Conservation (phyloP, 495 filamentous ascomycete genomes). For the Jackrogersella multiformis region DNA sequence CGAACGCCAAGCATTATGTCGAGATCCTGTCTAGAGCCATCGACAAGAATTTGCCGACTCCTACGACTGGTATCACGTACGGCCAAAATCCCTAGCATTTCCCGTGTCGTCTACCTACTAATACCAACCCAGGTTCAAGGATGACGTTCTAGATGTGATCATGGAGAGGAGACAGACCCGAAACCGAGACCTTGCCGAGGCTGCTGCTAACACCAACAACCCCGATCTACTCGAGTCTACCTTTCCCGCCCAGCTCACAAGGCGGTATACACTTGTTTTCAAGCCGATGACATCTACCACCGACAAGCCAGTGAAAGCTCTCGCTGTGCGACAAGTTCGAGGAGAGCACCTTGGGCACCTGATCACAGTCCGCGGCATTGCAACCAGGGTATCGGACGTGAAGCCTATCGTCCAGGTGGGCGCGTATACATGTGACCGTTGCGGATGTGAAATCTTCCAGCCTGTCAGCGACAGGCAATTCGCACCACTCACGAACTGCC, state of each 20-base stretch:
- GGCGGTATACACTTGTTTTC: constrained; percentile 94
- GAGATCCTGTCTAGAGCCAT: constrained; percentile 89
- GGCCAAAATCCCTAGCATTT: constrained; percentile 34
- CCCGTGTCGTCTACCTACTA: constrained; percentile 22
- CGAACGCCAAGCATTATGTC: constrained; percentile 93
- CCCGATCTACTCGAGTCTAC: constrained; percentile 65
- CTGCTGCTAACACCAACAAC: constrained; percentile 73
- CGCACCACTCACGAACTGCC: constrained; percentile 82
- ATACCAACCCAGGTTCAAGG: constrained; percentile 75
- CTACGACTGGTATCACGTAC: constrained; percentile 79
- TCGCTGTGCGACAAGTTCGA: constrained; percentile 90
- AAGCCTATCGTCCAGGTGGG: constrained; percentile 97
- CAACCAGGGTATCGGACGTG: constrained; percentile 95
- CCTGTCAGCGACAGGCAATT: constrained; percentile 92
- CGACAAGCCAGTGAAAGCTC: constrained; percentile 79
- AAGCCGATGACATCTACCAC: constrained; percentile 81
- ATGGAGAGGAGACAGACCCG: constrained; percentile 89
- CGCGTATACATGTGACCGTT: constrained; percentile 96
- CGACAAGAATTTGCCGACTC: constrained; percentile 84
- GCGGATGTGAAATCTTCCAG: constrained; percentile 97
- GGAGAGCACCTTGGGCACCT: constrained; percentile 91
- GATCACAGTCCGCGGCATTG: constrained; percentile 94
- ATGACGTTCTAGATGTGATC: constrained; percentile 96
- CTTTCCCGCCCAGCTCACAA: constrained; percentile 90
- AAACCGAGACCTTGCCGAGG: constrained; percentile 76